Conservation (phyloP, 345 rosid genomes). For the Euphorbia pulcherrima region DNA sequence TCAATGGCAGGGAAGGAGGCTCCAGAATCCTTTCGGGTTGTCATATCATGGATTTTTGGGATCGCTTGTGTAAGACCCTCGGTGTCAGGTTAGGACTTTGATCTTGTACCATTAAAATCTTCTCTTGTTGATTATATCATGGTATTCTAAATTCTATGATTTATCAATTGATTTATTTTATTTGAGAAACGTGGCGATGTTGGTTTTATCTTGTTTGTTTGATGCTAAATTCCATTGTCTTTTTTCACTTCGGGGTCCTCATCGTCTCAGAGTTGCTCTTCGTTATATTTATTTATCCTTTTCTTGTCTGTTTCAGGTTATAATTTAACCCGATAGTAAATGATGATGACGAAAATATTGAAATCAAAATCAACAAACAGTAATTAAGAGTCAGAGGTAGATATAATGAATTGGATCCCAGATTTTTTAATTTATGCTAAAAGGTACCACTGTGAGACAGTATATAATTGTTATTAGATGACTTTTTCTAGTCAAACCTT, state of each 20-base stretch:
- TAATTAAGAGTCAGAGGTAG: neutral
- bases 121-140: neutral
- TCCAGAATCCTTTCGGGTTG: constrained; percentile 59
- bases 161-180: too few relatives aligned
- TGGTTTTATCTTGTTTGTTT: neutral
- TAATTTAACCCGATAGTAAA: neutral
- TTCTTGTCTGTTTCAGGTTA: too few relatives aligned
- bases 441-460: neutral
- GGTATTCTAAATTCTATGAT: neutral
- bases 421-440: too few relatives aligned
- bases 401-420: neutral
- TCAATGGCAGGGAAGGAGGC: constrained; percentile 72
- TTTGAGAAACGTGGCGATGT: too few relatives aligned
- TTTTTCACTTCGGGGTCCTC: too few relatives aligned
- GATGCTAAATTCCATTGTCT: neutral
- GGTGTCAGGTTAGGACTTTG: constrained; percentile 44
- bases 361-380: neutral
- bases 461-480: neutral
- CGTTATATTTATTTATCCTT: too few relatives aligned
- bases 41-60: constrained; percentile 70
- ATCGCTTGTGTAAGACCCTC: constrained; percentile 54
- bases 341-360: neutral
- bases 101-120: neutral
- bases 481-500: too few relatives aligned
- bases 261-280: too few relatives aligned